Base-by-base conservation (phyloP, 176 grass and related monocot genomes). In the Carex cristatella region DNA sequence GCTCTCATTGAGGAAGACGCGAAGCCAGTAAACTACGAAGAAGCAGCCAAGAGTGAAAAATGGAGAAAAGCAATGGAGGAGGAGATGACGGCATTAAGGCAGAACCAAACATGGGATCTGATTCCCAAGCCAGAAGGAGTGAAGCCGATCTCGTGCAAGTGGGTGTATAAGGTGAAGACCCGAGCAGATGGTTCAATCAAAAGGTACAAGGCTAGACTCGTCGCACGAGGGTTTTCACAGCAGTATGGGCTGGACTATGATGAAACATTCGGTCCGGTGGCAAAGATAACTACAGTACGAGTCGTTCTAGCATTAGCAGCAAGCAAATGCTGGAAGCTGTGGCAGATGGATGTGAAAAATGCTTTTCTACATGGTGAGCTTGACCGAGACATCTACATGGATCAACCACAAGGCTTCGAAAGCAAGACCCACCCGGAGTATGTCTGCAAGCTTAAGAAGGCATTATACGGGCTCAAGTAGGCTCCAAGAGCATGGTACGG, bases 281-380 rank as follows among this genome's bases (percentile, higher is more conserved):
- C n/a, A 3, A 81, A 82, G 57, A 1, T 82, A n/a, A 82, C 79
- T 11, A 46, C 30, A 0, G 4, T 65, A 18, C 13, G 11, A 23
- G 79, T 82, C 12, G 37, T 81, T 8, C 32, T 82, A 57, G 56
- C 79, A 14, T 61, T 67, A 32, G 32, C 38, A 69, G 14, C 23
- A 33, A 66, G 0, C 8, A 66, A 13, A 33, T 9, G 14, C 11
- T 51, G 53, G 67, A 85, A 85, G 5, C 7, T 85, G 12, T 64
- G 70, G 7, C 69, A 85, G 6, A 42, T 85, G 70, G 69, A 85
- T 65, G 69, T 85, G 33, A 85, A 78, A 55, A 80, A 86, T 81
- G 44, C 38, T 8, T 86, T 86, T 27, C 2, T 81, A 15, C 42
- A 86, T 19, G 11, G 75, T 32, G 75, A 86, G 42, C 58, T 86